Evolutionary conservation across 495 filamentous ascomycete genomes (phyloP).

Genomic region (Rostrohypoxylon terebratum): DNA sequence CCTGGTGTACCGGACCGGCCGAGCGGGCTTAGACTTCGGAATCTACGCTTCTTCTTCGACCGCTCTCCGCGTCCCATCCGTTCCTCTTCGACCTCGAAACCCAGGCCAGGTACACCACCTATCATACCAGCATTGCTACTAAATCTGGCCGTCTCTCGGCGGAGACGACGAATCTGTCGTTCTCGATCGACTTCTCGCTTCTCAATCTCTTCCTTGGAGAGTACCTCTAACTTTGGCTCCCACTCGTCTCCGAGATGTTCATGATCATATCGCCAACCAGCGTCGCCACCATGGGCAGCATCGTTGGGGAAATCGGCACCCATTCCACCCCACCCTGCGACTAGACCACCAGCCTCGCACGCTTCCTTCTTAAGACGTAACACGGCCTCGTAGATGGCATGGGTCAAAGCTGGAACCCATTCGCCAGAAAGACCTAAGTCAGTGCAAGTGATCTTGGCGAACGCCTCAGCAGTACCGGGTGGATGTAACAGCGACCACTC

Average conservation of each 20-base stretch:
- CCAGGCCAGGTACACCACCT: slow-evolving; percentile 70
- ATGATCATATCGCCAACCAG: slow-evolving; percentile 94
- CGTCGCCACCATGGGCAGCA: slow-evolving; percentile 78
- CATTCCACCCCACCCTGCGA: slow-evolving; percentile 75
- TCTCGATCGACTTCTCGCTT: slow-evolving; percentile 96
- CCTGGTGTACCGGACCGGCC: slow-evolving; percentile 75
- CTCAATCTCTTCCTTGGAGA: slow-evolving; percentile 97
- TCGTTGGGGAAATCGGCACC: slow-evolving; percentile 90
- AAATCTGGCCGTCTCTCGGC: slow-evolving; percentile 92
- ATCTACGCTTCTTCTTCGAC: slow-evolving; percentile 92
- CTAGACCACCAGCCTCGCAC: slow-evolving; percentile 85
- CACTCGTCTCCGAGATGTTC: slow-evolving; percentile 91
- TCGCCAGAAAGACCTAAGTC: slow-evolving; percentile 90
- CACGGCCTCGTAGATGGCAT: slow-evolving; percentile 97
- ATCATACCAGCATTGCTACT: slow-evolving; percentile 83
- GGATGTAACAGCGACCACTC: slow-evolving; percentile 98
- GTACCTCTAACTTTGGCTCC: slow-evolving; percentile 90
- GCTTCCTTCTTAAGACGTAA: slow-evolving; percentile 95
- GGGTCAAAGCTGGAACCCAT: slow-evolving; percentile 93
- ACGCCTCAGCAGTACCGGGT: slow-evolving; percentile 88
- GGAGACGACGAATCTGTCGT: slow-evolving; percentile 83
- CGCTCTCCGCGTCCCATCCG: slow-evolving; percentile 87
- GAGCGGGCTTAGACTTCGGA: slow-evolving; percentile 85
- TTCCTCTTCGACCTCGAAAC: slow-evolving; percentile 71
- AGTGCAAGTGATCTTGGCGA: slow-evolving; percentile 90